Percentiles rank a stretch among this genome's conserved stretches.
phyloP scores from a whole-genome alignment of 2,329 filamentous ascomycete genomes.

The Blastomyces emzantsi region DNA sequence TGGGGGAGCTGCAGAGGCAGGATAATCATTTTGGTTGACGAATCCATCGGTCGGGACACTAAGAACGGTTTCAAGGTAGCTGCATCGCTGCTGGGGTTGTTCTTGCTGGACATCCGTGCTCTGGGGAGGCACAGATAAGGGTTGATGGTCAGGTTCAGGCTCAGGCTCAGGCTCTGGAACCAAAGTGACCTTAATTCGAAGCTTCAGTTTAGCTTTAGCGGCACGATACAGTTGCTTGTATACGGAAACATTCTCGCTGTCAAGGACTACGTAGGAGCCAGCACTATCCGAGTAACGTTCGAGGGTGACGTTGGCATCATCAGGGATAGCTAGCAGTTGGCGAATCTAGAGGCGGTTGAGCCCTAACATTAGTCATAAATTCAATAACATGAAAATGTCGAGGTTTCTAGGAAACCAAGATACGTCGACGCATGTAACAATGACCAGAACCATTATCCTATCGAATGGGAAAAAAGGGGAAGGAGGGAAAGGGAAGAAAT shows the following conservation, averaged over 20 bases:
- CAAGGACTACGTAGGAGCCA: slow-evolving; percentile 67
- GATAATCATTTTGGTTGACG: not conserved
- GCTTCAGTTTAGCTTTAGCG: slow-evolving; percentile 96
- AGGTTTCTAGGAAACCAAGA: slow-evolving; percentile 3
- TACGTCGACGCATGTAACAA: not conserved
- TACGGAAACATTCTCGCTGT: slow-evolving; percentile 65
- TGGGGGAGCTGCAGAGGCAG: not conserved
- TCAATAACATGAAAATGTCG: not conserved
- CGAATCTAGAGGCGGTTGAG: slow-evolving; percentile 52
- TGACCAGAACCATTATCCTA: not conserved
- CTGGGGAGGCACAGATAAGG: not conserved
- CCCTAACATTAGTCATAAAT: slow-evolving; percentile 9
- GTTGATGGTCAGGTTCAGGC: slow-evolving; percentile 14
- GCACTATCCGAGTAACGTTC: slow-evolving; percentile 96
- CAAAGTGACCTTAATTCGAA: slow-evolving; percentile 68
- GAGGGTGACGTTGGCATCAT: slow-evolving; percentile 56
- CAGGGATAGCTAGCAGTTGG: slow-evolving; percentile 54
- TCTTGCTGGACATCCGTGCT: slow-evolving; percentile 1
- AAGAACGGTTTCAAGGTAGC: slow-evolving; percentile 16
- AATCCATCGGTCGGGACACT: slow-evolving; percentile 7
- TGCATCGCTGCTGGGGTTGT: slow-evolving; percentile 15
- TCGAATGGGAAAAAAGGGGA: slow-evolving; percentile 1
- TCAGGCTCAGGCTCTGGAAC: slow-evolving; percentile 19
- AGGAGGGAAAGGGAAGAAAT: slow-evolving; percentile 17
- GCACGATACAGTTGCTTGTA: slow-evolving; percentile 97